Evolutionary conservation across 208 protist genomes (phyloP).

Genomic region (Trypanosoma conorhini): DNA sequence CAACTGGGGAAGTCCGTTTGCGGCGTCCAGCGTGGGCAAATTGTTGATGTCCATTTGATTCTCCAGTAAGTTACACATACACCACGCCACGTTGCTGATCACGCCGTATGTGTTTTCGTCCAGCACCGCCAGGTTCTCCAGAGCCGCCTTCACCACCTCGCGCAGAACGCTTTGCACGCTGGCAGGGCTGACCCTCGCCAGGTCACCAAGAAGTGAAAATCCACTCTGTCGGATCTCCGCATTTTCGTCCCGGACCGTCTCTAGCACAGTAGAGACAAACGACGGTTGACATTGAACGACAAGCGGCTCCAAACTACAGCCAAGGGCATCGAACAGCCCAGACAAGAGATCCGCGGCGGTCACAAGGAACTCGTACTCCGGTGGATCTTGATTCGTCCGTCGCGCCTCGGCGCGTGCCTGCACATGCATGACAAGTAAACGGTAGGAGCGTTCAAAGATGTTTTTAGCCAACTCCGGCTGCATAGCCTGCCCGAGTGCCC

Average conservation of each 20-base stretch:
- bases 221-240: slow-evolving; percentile 62
- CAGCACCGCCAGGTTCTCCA: slow-evolving; percentile 47
- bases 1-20: slow-evolving; percentile 43
- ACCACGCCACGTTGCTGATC: slow-evolving; percentile 82
- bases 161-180: slow-evolving; percentile 52
- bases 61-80: slow-evolving; percentile 74
- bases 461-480: slow-evolving; percentile 59
- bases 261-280: slow-evolving; percentile 57
- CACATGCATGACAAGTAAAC: slow-evolving; percentile 55
- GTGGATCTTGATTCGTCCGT: slow-evolving; percentile 38
- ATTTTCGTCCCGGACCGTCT: slow-evolving; percentile 50
- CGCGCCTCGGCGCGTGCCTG: slow-evolving; percentile 42
- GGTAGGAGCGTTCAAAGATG: slow-evolving; percentile 74
- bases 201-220: slow-evolving; percentile 76
- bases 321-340: slow-evolving; percentile 80
- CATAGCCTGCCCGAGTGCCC: slow-evolving; percentile 58
- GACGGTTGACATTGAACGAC: slow-evolving; percentile 46
- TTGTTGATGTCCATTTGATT: slow-evolving; percentile 59
- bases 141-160: slow-evolving; percentile 41
- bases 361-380: slow-evolving; percentile 76
- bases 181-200: slow-evolving; percentile 48
- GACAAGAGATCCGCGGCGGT: slow-evolving; percentile 72
- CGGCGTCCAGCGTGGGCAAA: slow-evolving; percentile 47
- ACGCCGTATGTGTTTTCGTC: slow-evolving; percentile 55
- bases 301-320: slow-evolving; percentile 60